phyloP scores from a whole-genome alignment of 495 filamentous ascomycete genomes.

The Aspergillus cristatus region DNA sequence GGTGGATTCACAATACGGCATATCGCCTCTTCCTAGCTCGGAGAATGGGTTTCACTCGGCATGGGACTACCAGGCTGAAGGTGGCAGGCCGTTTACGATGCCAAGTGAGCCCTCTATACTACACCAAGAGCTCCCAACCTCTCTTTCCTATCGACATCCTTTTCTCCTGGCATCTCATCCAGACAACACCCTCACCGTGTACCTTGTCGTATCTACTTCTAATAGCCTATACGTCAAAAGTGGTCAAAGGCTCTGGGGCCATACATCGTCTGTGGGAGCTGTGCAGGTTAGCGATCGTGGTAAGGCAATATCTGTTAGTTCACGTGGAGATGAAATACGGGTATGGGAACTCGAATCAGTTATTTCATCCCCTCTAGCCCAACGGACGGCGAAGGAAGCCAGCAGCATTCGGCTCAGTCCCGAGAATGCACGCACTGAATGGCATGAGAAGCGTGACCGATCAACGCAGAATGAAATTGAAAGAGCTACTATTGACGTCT shows the following conservation, averaged over 20 bases:
- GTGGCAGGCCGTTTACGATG: neutral
- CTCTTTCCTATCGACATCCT: slow-evolving; percentile 79
- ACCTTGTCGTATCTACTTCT: slow-evolving; percentile 69
- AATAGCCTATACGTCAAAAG: slow-evolving; percentile 57
- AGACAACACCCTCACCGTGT: slow-evolving; percentile 87
- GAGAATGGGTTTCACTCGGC: slow-evolving; percentile 17
- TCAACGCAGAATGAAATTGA: neutral
- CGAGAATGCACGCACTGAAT: slow-evolving; percentile 15
- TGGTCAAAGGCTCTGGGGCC: slow-evolving; percentile 80
- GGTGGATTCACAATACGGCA: slow-evolving; percentile 32
- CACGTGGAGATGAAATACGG: slow-evolving; percentile 72
- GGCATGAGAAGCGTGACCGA: slow-evolving; percentile 1
- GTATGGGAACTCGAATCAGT: slow-evolving; percentile 91
- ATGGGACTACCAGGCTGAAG: neutral
- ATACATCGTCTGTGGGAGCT: slow-evolving; percentile 82
- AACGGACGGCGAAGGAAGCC: slow-evolving; percentile 29
- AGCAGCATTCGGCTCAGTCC: slow-evolving; percentile 48
- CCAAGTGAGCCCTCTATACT: slow-evolving; percentile 22
- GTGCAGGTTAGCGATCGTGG: slow-evolving; percentile 81
- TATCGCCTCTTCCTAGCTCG: slow-evolving; percentile 29
- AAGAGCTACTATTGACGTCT: neutral
- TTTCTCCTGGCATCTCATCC: slow-evolving; percentile 82
- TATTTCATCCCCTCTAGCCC: slow-evolving; percentile 37
- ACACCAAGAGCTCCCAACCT: slow-evolving; percentile 49
- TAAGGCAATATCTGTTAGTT: slow-evolving; percentile 83